A percentile compares a stretch with the other conserved stretches of the same genome.
Conservation (phyloP, 148 eudicot species). For the Nyssa sinensis region DNA sequence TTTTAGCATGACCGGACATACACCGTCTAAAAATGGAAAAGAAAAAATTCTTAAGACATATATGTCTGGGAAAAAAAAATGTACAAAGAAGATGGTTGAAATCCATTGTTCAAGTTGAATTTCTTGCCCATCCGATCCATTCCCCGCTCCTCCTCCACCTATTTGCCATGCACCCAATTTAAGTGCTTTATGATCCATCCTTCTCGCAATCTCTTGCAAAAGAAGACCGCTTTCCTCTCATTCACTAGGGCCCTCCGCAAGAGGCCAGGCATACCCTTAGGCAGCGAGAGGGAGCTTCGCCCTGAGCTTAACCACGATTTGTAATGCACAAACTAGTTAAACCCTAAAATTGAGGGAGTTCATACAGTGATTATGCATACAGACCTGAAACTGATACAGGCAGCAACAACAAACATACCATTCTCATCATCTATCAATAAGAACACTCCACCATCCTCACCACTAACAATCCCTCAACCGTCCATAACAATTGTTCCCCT, state of each 20-base stretch:
- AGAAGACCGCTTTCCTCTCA: too few relatives aligned
- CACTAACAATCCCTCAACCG: background rate
- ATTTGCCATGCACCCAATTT: too few relatives aligned
- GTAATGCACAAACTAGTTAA: background rate
- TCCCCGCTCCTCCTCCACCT: too few relatives aligned
- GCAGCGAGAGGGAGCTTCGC: too few relatives aligned
- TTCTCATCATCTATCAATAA: conserved; percentile 13
- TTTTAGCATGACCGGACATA: too few relatives aligned
- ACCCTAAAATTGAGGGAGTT: background rate
- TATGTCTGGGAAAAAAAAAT: background rate
- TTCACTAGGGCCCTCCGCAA: too few relatives aligned
- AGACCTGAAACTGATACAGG: conserved; percentile 2
- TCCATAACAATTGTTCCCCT: conserved; percentile 13
- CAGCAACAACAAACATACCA: conserved; percentile 2
- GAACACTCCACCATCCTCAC: background rate
- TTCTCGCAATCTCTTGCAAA: too few relatives aligned
- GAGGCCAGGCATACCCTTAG: too few relatives aligned
- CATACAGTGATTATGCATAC: conserved; percentile 5
- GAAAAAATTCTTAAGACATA: too few relatives aligned
- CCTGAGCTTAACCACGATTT: background rate
- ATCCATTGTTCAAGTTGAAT: background rate
- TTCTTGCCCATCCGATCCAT: too few relatives aligned
- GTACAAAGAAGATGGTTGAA: background rate
- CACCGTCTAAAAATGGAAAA: too few relatives aligned
- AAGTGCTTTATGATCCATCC: too few relatives aligned